Base-by-base conservation (phyloP, 148 eudicot genomes). In the Gaultheria prostrata region DNA sequence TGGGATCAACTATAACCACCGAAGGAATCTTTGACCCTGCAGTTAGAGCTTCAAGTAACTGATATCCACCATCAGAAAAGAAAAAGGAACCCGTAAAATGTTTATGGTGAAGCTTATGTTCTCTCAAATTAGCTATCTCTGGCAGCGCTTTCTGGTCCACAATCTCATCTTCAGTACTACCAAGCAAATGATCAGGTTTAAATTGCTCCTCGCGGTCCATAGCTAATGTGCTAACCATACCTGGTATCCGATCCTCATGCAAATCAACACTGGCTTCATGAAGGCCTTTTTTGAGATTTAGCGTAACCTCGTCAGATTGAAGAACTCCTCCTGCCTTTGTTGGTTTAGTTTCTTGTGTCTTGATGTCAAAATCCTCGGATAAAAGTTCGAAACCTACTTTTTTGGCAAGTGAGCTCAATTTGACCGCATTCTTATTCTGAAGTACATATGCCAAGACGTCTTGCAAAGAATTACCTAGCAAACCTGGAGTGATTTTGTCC, bases 311-410 rank as follows among this genome's bases (percentile, higher is more conserved):
- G 84, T 82, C 28, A 83, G 86, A 80, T 39, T 86, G 85, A 67
- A 79, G 46, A 33, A 24, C 80, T 82, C 88, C 80, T 82, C 88
- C 87, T 59, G 77, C 76, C 54, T 87, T 86, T 70, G 86, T 26
- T 65, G 89, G 87, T 78, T 78, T 74, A 74, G 85, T 85, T 89
- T 91, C 90, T 82, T 87, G 86, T 78, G 83, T 69, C 72, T 89
- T 89, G 63, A 95, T 87, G 78, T 92, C 93, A 51, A 93, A 63
- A 85, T 95, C 98, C 79, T 94, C 94, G 59, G 98, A 95, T 77
- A 95, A 85, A 83, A 95, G 97, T 88, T 94, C 92, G 70, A 95
- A 95, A 72, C 98, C 98, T 46, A 86, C 97, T 86, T 94, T 94
- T 83, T 91, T 94, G 49, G 95, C 98, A 86, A 94, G 88, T 28